phyloP scores from a whole-genome alignment of 805 yeast species.

The Wickerhamomyces rabaulensis region DNA sequence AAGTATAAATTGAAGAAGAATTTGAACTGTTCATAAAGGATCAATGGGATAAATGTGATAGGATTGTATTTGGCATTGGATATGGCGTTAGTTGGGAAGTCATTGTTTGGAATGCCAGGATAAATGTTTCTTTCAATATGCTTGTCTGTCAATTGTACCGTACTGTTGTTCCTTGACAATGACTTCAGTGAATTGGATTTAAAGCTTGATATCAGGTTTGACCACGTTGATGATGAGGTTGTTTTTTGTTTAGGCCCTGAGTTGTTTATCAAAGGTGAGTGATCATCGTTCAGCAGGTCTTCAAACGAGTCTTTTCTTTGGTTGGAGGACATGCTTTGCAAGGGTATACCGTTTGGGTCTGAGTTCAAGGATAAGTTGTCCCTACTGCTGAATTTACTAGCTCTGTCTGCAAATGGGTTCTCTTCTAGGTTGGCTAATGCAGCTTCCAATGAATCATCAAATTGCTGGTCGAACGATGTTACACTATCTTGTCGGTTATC shows the following conservation, averaged over 20 bases:
- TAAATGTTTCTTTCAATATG: conserved; percentile 36
- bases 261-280: conserved; percentile 10
- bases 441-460: conserved; percentile 60
- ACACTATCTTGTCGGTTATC: conserved; percentile 24
- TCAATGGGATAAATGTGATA: conserved; percentile 78
- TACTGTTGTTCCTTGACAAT: conserved; percentile 10
- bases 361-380: conserved; percentile 24
- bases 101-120: conserved; percentile 35
- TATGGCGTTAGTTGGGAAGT: conserved; percentile 66
- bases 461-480: conserved; percentile 52
- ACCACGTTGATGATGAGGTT: conserved; percentile 12
- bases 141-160: conserved; percentile 24
- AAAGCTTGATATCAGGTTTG: conserved; percentile 9
- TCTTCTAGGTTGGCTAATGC: conserved; percentile 52
- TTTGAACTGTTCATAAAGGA: conserved; percentile 93
- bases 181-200: conserved; percentile 1
- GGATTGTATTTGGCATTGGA: conserved; percentile 94
- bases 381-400: conserved; percentile 16
- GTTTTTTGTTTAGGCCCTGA: conserved; percentile 1
- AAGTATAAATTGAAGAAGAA: conserved; percentile 93
- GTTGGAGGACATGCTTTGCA: conserved; percentile 24
- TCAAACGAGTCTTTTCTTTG: conserved; percentile 23
- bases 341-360: conserved; percentile 28
- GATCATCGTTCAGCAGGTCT: conserved; percentile 16
- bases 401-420: conserved; percentile 25